Evolutionary conservation across 352 stramenopile species (phyloP), one percentile per base, ranked within the genome.

Genomic region (Phytophthora citrophthora): DNA sequence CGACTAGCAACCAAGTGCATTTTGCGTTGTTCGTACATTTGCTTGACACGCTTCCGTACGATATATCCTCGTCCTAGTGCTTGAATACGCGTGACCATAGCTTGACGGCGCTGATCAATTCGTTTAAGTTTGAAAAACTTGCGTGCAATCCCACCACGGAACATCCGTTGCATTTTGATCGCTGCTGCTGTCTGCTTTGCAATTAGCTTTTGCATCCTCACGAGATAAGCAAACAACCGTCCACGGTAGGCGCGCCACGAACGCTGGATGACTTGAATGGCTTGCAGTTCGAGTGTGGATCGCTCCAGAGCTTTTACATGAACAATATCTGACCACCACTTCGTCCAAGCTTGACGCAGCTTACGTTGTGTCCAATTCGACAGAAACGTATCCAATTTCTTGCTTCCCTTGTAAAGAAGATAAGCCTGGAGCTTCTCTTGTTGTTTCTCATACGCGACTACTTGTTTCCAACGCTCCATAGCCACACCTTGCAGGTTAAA

Each of bases 351-450:
- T 43, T 90, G 73, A 0, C 70, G 75, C 13, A 92, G 48, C 43
- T 89, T 87, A 43, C 86, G 82, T 40, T 90, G 79, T 0, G 76
- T 81, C 82, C 82, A 92, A 47, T 91, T 90, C 24, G 76, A 61
- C 20, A 93, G 48, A 45, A 93, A 92, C 6, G 64, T 49, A 40
- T 93, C 83, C 12, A 95, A 76, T 47, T 89, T 89, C 54, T 91
- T 90, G 43, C 76, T 86, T 16, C 86, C 86, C 50, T 91, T 91
- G 72, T 91, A 93, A 36, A 92, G 74, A 16, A 93, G 65, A 20
- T 93, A 90, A 2, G 74, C 79, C 24, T 89, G 74, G 10, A 87
- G 66, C 44, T 90, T 90, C 36, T 93, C 84, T 31, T 91, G 79
- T 39, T 92, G 83, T 51, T 88, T 92, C 32, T 90, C 79, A 26